Evolutionary conservation across 2,329 filamentous ascomycete genomes (phyloP).

Genomic region (Colletotrichum karsti): DNA sequence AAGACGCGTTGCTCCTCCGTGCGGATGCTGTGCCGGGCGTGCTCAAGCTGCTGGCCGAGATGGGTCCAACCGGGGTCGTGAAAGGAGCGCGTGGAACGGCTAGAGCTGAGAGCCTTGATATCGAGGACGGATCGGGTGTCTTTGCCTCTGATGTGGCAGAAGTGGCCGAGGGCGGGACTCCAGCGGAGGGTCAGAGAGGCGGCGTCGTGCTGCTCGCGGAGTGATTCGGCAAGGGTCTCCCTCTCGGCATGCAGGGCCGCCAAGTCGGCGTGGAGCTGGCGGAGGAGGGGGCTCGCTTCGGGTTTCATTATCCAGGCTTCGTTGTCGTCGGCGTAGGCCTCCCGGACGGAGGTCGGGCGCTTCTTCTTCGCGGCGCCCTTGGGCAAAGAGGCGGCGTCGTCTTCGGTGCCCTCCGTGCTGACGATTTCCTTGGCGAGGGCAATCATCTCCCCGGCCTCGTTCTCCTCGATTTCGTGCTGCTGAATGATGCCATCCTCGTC

Average conservation of each 20-base stretch:
- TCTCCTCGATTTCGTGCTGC: conserved; percentile 80
- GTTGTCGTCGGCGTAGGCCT: conserved; percentile 67
- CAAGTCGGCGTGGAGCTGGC: conserved; percentile 74
- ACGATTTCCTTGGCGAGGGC: conserved; percentile 78
- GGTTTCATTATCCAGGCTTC: conserved; percentile 73
- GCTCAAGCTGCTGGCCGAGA: conserved; percentile 82
- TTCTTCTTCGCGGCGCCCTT: conserved; percentile 56
- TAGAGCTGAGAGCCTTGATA: conserved; percentile 73
- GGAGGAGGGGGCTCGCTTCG: conserved; percentile 72
- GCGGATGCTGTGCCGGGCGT: conserved; percentile 79
- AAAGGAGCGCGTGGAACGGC: conserved; percentile 86
- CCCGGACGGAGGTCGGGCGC: conserved; percentile 55
- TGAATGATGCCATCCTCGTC: conserved; percentile 91
- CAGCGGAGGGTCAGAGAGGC: conserved; percentile 81
- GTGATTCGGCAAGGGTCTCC: conserved; percentile 61
- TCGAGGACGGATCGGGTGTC: conserved; percentile 58
- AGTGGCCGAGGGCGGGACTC: conserved; percentile 87
- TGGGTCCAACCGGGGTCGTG: conserved; percentile 85
- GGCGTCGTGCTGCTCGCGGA: conserved; percentile 70
- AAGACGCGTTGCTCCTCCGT: conserved; percentile 87
- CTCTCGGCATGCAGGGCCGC: conserved; percentile 69
- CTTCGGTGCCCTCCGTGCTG: conserved; percentile 69
- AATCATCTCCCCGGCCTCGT: conserved; percentile 74
- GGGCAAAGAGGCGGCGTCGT: conserved; percentile 62
- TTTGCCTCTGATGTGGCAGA: conserved; percentile 89